Evolutionary conservation across 805 yeast genomes (phyloP), one percentile per base, ranked within the genome.

Genomic region (Sugiyamaella boreocaroliniensis): DNA sequence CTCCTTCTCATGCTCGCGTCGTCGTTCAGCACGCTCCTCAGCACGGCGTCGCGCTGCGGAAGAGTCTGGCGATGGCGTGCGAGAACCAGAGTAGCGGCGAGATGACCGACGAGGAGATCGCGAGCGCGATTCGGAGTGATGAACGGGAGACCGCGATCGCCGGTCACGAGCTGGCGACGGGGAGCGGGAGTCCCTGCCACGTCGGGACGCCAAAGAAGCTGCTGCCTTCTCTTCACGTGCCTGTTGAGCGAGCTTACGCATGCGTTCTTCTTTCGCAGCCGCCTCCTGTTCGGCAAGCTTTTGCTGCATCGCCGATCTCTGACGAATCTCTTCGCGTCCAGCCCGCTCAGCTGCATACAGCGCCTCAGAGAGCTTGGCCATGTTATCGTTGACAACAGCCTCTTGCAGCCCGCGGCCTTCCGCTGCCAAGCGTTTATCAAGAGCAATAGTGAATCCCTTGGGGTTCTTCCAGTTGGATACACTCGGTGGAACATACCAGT

Each of bases 391-490:
- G 49, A 83, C 76, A 18, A 72, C 68, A 15, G 59, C 68, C 0
- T 65, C 68, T 12, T 67, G 69, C 26, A 63, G 55, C 0, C 71
- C 67, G 2, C 74, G 69, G 0, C 74, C 75, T 51, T 73, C 76
- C 12, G 77, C 76, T 1, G 84, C 83, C 51, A 87, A 72, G 54
- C 97, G 73, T 62, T 85, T 86, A 51, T 89, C 96, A 42, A 90
- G 68, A 0, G 85, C 81, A 45, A 90, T 83, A 0, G 96, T 82
- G 64, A 82, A 88, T 1, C 98, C 97, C 60, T 86, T 85, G 15
- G 90, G 87, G 67, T 93, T 93, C 67, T 89, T 90, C 97, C 98
- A 93, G 66, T 88, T 89, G 1, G 98, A 92, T 0, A 92, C 79
- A 1, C 95, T 88, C 0, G 96, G 83, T 0, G 98, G 98, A 29